These are phyloP conservation scores for Cladophialophora carrionii DNA, from an alignment of 2,329 filamentous ascomycete species.

Conservation along the genomic window DNA sequence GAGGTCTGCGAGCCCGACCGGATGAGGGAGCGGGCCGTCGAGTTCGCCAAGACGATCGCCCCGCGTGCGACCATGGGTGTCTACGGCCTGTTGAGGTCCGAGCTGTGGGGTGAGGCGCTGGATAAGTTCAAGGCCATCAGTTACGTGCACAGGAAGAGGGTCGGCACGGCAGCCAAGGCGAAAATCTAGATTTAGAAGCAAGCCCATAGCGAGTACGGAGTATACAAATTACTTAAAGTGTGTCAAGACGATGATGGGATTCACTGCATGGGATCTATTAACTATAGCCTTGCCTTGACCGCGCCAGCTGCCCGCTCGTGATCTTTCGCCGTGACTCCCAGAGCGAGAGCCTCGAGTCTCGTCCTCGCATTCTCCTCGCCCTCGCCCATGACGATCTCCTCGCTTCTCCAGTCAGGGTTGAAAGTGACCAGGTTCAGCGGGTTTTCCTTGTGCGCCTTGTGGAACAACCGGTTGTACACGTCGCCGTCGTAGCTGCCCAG, in stretches of 20 bases:
- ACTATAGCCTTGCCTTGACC: conserved; percentile 30
- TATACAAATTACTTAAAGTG: neutral
- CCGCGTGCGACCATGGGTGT: conserved; percentile 49
- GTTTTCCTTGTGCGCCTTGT: conserved; percentile 56
- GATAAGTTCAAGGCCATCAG: conserved; percentile 57
- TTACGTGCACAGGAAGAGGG: conserved; percentile 56
- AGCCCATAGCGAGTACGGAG: neutral
- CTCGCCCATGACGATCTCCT: conserved; percentile 55
- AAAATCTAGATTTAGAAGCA: conserved; percentile 48
- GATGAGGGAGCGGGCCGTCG: conserved; percentile 54
- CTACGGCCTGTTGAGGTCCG: conserved; percentile 56
- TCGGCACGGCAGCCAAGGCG: conserved; percentile 51
- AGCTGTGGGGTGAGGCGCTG: conserved; percentile 59
- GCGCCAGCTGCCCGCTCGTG: conserved; percentile 28
- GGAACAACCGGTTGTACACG: conserved; percentile 59
- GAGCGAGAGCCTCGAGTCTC: conserved; percentile 33
- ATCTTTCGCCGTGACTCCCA: conserved; percentile 26
- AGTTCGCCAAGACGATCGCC: conserved; percentile 50
- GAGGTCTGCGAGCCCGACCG: conserved; percentile 53
- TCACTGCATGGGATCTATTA: no score
- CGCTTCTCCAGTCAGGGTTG: conserved; percentile 54
- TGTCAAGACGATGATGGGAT: no score
- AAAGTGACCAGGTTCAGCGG: conserved; percentile 57
- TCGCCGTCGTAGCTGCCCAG: conserved; percentile 57
- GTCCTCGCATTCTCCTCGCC: conserved; percentile 43